Conservation (phyloP, 768 basidiomycete genomes). For the Kwoniella botswanensis region DNA sequence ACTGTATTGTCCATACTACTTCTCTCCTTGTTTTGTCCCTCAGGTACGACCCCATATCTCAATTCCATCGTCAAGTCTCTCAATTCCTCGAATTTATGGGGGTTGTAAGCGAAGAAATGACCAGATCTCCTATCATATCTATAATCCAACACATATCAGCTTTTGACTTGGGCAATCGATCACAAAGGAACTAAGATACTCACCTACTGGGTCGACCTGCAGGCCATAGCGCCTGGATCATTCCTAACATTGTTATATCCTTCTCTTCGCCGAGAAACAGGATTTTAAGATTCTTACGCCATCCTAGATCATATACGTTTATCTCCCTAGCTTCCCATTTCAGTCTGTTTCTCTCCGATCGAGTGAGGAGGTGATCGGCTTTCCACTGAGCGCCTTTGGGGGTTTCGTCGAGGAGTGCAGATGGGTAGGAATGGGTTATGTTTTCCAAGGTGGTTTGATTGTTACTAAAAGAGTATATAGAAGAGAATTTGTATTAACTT, state of each 20-base stretch:
- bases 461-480: constrained; percentile 29
- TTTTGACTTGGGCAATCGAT: not conserved
- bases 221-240: constrained; percentile 31
- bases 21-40: not conserved
- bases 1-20: not conserved
- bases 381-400: constrained; percentile 33
- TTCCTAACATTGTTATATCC: not conserved
- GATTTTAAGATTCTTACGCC: constrained; percentile 40
- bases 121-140: constrained; percentile 20
- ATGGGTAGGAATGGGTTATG: constrained; percentile 48
- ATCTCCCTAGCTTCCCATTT: constrained; percentile 43
- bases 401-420: constrained; percentile 34
- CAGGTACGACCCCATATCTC: constrained; percentile 22
- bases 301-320: constrained; percentile 54
- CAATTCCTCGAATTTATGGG: constrained; percentile 29
- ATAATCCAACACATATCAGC: not conserved
- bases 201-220: constrained; percentile 3
- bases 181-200: not conserved
- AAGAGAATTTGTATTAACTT: not conserved
- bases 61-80: constrained; percentile 36
- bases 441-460: constrained; percentile 51
- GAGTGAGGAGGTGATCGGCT: constrained; percentile 49
- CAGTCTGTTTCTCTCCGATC: constrained; percentile 39
- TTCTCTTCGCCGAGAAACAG: constrained; percentile 33
- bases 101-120: constrained; percentile 31